phyloP scores from a whole-genome alignment of 495 filamentous ascomycete genomes.

The Chaetomium cochliodes region DNA sequence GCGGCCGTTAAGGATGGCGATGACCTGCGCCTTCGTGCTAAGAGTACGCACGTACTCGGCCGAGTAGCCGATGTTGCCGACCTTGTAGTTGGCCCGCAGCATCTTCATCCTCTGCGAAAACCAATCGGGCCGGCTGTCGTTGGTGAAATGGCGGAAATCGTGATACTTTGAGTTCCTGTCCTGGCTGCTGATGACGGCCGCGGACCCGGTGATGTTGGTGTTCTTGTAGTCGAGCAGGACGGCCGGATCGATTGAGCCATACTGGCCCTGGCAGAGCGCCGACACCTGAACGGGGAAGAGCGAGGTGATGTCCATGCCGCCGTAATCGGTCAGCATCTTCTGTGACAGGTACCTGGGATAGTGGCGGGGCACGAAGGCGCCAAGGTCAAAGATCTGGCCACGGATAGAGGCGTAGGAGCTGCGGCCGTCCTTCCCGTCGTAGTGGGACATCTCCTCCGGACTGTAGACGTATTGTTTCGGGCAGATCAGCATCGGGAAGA shows the following conservation, averaged over 20 bases:
- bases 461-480: conserved; percentile 88
- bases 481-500: conserved; percentile 85
- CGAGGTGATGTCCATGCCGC: conserved; percentile 76
- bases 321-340: conserved; percentile 71
- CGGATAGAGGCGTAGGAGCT: conserved; percentile 75
- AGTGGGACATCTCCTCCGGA: conserved; percentile 66
- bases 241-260: conserved; percentile 58
- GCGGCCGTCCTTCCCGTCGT: conserved; percentile 67
- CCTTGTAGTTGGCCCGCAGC: conserved; percentile 75
- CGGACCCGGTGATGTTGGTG: conserved; percentile 69
- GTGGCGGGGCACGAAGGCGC: conserved; percentile 68
- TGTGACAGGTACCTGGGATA: conserved; percentile 69
- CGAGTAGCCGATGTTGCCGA: conserved; percentile 86
- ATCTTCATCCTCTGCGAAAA: conserved; percentile 79
- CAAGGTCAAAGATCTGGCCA: conserved; percentile 84
- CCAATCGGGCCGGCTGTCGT: conserved; percentile 85
- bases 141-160: conserved; percentile 84
- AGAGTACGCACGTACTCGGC: conserved; percentile 70
- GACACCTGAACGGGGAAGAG: conserved; percentile 96
- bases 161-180: conserved; percentile 81
- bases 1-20: conserved; percentile 75
- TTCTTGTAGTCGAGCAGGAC: conserved; percentile 79
- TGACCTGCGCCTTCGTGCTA: conserved; percentile 58
- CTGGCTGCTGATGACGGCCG: conserved; percentile 58
- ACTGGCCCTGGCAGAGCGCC: conserved; percentile 77